These are phyloP conservation scores for Fusarium sulawesiense DNA, from an alignment of 2,329 filamentous ascomycete species.

Conservation along the genomic window DNA sequence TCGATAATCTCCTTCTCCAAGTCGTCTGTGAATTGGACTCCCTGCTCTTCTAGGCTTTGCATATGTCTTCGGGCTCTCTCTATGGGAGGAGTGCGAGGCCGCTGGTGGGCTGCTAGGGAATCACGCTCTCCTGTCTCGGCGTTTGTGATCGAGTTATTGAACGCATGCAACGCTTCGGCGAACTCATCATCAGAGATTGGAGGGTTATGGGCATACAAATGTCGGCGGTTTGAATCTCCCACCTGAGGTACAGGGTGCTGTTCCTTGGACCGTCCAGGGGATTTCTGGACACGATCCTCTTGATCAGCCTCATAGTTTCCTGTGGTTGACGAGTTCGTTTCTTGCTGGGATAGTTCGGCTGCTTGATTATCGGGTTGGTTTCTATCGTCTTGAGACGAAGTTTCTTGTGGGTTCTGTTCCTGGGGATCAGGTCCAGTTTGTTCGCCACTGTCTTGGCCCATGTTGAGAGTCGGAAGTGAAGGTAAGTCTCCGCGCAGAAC, in stretches of 20 bases:
- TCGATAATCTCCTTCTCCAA: conserved; percentile 20
- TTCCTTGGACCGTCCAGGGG: conserved; percentile 14
- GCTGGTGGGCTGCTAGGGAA: conserved; percentile 17
- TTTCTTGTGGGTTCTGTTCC: background rate
- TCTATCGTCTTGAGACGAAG: background rate
- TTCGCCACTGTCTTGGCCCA: background rate
- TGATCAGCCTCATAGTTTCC: background rate
- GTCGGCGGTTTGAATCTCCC: conserved; percentile 22
- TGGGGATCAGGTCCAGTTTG: background rate
- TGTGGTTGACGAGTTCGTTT: background rate
- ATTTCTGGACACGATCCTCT: background rate
- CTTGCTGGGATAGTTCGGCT: background rate
- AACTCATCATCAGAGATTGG: conserved; percentile 13
- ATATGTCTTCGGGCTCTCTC: conserved; percentile 21
- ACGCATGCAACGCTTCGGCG: background rate
- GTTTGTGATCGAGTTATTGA: background rate
- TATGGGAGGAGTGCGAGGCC: conserved; percentile 29
- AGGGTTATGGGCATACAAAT: conserved; percentile 13
- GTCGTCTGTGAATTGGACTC: background rate
- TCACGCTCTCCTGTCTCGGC: background rate
- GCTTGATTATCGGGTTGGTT: background rate
- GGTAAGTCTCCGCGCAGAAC: background rate
- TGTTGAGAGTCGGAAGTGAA: background rate
- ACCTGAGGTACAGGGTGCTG: background rate
- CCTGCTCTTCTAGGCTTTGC: conserved; percentile 10